Base-by-base conservation (phyloP, 257 asterid species). In the Prunella vulgaris region DNA sequence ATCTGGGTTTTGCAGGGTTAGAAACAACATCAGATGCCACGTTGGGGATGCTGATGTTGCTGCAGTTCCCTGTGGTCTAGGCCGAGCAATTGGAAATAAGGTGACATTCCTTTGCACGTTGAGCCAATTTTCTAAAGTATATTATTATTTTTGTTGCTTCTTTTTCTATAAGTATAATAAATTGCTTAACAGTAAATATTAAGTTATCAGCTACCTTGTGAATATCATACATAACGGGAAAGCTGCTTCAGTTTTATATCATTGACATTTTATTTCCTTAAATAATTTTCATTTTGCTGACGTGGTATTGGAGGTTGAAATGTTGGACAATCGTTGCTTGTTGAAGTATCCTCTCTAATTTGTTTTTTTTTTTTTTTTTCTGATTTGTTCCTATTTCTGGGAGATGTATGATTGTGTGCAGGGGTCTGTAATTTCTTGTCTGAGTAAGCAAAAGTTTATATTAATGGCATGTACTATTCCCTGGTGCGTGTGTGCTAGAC, bases 41-140 rank as follows among this genome's bases (percentile, higher is more conserved):
- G 88, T 88, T 51, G 99, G 99, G 52, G 99, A 93, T 84, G 84
- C 89, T 77, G 99, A 93, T 66, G 96, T 84, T 74, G 96, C 96
- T 64, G 99, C 99, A 77, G 99, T 93, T 77, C 95, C 99, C 58
- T 93, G 99, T 86, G 99, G 99, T 71, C 80, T 81, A 60, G 99
- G 99, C 38, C 96, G 96, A 72, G 96, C 99, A 9, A 86, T 93
- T 73, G 99, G 99, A 52, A 93, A 93, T 78, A 93, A 93, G 91
- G 99, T 90, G 80, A 35, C 65, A 30, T 30, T 25, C 46, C 46
- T 74, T 63, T 70, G 69, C 37, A 52, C n/a, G 10, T 53, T 63
- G 28, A 59, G 18, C 58, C 42, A 22, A 27, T 56, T 49, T 54
- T 6, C 33, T 30, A 53, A 44, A 56, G 70, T 33, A 27, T 9